Evolutionary conservation across 352 stramenopile species (phyloP).

Genomic region (Hyaloperonospora arabidopsidis): DNA sequence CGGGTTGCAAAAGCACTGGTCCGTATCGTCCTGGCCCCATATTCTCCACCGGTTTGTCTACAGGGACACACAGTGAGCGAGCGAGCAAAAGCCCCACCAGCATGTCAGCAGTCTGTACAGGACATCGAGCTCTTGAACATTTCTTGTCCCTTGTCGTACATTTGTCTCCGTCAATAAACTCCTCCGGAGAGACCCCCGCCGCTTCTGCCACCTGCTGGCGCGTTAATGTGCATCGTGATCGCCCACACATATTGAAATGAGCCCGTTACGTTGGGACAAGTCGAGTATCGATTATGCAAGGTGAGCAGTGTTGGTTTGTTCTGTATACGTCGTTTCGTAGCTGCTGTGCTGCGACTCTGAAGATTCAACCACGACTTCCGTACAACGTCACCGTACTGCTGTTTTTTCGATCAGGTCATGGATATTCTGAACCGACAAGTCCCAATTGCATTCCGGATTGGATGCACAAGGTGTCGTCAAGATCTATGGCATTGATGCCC

Average conservation of each 20-base stretch:
- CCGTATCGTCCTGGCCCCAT: constrained; percentile 65
- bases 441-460: too few species aligned
- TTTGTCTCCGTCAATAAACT: constrained; percentile 68
- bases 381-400: too few species aligned
- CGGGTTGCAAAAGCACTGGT: constrained; percentile 37
- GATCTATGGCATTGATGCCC: too few species aligned
- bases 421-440: too few species aligned
- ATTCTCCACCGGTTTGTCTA: constrained; percentile 72
- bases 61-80: background rate
- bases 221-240: constrained; percentile 50
- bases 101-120: background rate
- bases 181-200: constrained; percentile 33
- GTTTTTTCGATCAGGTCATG: too few species aligned
- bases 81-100: background rate
- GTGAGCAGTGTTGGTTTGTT: constrained; percentile 1
- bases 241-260: constrained; percentile 53
- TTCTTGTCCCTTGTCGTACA: constrained; percentile 30
- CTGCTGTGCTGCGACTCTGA: too few species aligned
- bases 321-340: constrained; percentile 22
- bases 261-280: background rate
- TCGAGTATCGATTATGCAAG: constrained; percentile 11
- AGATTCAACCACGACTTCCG: too few species aligned
- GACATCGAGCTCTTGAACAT: background rate
- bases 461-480: too few species aligned
- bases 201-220: constrained; percentile 44